phyloP scores from a whole-genome alignment of 805 yeast genomes.

The Hanseniaspora thailandica region DNA sequence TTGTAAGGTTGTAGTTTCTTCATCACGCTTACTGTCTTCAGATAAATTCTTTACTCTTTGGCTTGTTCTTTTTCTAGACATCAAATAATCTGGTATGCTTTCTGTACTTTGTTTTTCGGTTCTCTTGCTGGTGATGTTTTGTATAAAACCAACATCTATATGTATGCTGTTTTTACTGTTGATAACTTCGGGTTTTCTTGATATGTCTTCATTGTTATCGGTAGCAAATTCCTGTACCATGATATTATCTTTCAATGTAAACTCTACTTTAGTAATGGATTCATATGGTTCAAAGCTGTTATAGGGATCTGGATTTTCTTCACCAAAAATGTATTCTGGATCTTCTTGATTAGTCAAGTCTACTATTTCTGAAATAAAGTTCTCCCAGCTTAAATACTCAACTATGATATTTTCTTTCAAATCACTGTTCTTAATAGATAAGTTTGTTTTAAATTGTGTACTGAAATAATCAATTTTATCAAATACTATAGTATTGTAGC shows the following conservation, averaged over 20 bases:
- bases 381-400: not conserved
- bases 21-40: conserved; percentile 4
- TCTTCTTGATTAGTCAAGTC: not conserved
- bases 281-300: conserved; percentile 1
- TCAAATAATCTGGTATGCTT: not conserved
- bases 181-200: not conserved
- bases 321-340: not conserved
- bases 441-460: not conserved
- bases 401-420: conserved; percentile 1
- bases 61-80: conserved; percentile 1
- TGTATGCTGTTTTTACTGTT: not conserved
- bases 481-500: not conserved
- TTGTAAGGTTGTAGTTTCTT: not conserved
- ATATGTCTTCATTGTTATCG: not conserved
- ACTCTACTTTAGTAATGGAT: conserved; percentile 1
- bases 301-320: conserved; percentile 13
- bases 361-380: not conserved
- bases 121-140: not conserved
- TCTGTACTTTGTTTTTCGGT: not conserved
- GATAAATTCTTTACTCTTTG: conserved; percentile 6
- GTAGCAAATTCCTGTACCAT: not conserved
- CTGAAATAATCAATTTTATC: not conserved
- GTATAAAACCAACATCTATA: not conserved
- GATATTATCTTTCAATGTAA: not conserved
- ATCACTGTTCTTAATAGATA: not conserved